These are phyloP conservation scores for Agrostemma githago DNA, from an alignment of 148 eudicot genomes.

Conservation along the genomic window DNA sequence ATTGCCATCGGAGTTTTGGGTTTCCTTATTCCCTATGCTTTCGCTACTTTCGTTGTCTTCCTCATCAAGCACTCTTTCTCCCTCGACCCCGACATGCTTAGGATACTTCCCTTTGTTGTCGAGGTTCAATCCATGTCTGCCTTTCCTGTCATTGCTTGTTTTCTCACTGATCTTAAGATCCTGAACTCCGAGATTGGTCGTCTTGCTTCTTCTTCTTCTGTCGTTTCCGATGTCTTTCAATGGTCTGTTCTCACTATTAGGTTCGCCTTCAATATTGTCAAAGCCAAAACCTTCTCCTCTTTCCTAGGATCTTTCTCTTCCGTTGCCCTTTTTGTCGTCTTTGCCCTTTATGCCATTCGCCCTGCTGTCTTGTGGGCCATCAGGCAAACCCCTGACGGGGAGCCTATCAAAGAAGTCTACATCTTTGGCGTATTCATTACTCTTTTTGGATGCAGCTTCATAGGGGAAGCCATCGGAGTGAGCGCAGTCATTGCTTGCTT, in stretches of 20 bases:
- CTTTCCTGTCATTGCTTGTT: slow-evolving; percentile 40
- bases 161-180: slow-evolving; percentile 42
- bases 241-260: slow-evolving; percentile 29
- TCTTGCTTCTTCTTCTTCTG: slow-evolving; percentile 42
- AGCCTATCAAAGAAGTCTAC: slow-evolving; percentile 38
- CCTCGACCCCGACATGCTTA: slow-evolving; percentile 26
- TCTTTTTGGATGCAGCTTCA: slow-evolving; percentile 29
- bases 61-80: slow-evolving; percentile 21
- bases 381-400: slow-evolving; percentile 35
- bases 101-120: slow-evolving; percentile 27
- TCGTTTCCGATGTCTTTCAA: slow-evolving; percentile 36
- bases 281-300: slow-evolving; percentile 18
- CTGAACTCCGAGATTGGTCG: slow-evolving; percentile 46
- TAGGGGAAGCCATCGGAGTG: slow-evolving; percentile 39
- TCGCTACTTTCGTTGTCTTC: slow-evolving; percentile 27
- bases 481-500: slow-evolving; percentile 31
- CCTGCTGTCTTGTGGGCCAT: slow-evolving; percentile 42
- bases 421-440: slow-evolving; percentile 29
- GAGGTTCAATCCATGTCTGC: slow-evolving; percentile 38
- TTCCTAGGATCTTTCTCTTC: slow-evolving; percentile 33
- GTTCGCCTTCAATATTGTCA: slow-evolving; percentile 21
- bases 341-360: slow-evolving; percentile 35
- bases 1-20: slow-evolving; percentile 39
- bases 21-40: slow-evolving; percentile 30
- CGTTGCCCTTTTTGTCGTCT: slow-evolving; percentile 15